Evolutionary conservation across 441 rosid genomes (phyloP).

Genomic region (Isatis lusitanica): DNA sequence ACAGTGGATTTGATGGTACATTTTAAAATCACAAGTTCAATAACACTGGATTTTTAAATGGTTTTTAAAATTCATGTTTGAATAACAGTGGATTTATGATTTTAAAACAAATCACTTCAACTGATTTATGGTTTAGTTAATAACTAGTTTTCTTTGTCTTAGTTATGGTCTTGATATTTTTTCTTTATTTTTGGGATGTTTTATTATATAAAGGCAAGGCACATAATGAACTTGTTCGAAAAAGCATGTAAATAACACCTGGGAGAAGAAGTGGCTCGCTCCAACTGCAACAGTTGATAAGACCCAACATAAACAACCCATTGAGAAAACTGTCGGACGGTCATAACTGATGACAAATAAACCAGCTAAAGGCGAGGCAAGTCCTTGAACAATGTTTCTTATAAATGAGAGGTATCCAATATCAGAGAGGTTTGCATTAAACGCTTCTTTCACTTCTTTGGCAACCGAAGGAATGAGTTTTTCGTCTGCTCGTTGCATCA

Average conservation of each 20-base stretch:
- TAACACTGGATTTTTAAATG: too few species aligned
- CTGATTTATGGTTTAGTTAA: too few species aligned
- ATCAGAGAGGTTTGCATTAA: slow-evolving; percentile 69
- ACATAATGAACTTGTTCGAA: background rate
- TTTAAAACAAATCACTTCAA: too few species aligned
- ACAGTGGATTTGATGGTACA: too few species aligned
- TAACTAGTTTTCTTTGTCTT: background rate
- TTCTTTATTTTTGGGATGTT: background rate
- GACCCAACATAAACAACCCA: slow-evolving; percentile 85
- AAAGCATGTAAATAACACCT: slow-evolving; percentile 25
- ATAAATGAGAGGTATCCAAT: slow-evolving; percentile 81
- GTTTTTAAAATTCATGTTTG: too few species aligned
- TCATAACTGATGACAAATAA: slow-evolving; percentile 62
- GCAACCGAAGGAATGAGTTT: slow-evolving; percentile 81
- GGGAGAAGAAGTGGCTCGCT: slow-evolving; percentile 54
- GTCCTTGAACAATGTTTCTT: slow-evolving; percentile 82
- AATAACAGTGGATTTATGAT: too few species aligned
- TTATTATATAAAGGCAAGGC: too few species aligned
- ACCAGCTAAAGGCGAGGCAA: slow-evolving; percentile 80
- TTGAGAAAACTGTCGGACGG: slow-evolving; percentile 70
- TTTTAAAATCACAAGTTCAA: too few species aligned
- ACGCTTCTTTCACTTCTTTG: slow-evolving; percentile 79
- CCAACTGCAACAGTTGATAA: slow-evolving; percentile 80
- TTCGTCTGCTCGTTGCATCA: slow-evolving; percentile 88
- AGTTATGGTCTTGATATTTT: too few species aligned